Conservation (phyloP, 495 filamentous ascomycete genomes). For the Durotheca rogersii region DNA sequence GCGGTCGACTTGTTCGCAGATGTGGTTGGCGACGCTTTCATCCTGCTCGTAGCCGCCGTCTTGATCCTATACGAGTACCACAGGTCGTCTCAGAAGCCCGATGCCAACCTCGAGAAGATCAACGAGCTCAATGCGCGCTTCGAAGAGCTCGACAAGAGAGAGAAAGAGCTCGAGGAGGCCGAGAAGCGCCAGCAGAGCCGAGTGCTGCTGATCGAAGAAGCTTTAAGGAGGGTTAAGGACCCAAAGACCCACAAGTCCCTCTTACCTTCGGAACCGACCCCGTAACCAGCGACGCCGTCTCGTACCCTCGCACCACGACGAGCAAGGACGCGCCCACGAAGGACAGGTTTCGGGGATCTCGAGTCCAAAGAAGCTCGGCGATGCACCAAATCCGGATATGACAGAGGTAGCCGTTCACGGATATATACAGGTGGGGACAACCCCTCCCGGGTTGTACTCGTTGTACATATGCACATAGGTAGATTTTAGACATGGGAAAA, state of each 20-base stretch:
- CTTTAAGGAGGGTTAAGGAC: constrained; percentile 60
- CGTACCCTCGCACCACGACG: not conserved
- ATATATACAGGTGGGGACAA: no score
- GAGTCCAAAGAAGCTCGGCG: not conserved
- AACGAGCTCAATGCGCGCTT: constrained; percentile 70
- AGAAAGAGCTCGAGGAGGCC: constrained; percentile 65
- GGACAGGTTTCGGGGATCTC: not conserved
- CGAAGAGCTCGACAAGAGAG: constrained; percentile 57
- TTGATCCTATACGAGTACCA: constrained; percentile 83
- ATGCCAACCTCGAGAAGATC: constrained; percentile 62
- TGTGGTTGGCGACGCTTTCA: constrained; percentile 87
- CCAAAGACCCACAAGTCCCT: constrained; percentile 51
- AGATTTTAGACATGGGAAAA: no score
- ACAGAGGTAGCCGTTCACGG: no score
- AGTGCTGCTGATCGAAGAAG: constrained; percentile 67
- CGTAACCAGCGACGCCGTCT: constrained; percentile 11
- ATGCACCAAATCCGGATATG: constrained; percentile 13
- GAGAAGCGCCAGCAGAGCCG: constrained; percentile 59
- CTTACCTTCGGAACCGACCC: constrained; percentile 33
- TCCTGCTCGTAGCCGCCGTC: constrained; percentile 75
- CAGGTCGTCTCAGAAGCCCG: constrained; percentile 70
- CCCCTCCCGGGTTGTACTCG: no score
- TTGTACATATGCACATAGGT: no score
- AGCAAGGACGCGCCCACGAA: not conserved
- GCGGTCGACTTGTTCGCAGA: constrained; percentile 96